phyloP scores from a whole-genome alignment of 345 rosid species.

The Hypericum perforatum region DNA sequence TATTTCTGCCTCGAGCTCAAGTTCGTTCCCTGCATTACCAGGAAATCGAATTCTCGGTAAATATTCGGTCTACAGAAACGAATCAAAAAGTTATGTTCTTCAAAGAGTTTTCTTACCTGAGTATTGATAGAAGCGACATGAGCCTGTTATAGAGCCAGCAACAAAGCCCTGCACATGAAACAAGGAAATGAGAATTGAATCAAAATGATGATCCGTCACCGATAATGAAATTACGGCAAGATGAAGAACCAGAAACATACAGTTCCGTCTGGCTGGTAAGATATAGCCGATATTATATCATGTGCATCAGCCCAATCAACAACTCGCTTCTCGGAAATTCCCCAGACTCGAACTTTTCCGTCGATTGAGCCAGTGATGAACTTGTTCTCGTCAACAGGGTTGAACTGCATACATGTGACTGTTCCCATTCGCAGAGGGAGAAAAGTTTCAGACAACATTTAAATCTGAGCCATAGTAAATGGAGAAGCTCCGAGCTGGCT shows the following conservation, averaged over 20 bases:
- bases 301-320: conserved; percentile 67
- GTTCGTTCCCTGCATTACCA: conserved; percentile 29
- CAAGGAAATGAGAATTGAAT: background rate
- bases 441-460: conserved; percentile 3
- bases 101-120: conserved; percentile 28
- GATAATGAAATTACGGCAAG: background rate
- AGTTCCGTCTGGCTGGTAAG: conserved; percentile 65
- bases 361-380: conserved; percentile 87
- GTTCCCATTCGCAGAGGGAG: conserved; percentile 20
- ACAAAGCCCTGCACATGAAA: conserved; percentile 36
- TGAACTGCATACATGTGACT: conserved; percentile 88
- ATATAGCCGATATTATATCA: conserved; percentile 62
- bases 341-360: conserved; percentile 94
- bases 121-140: conserved; percentile 56
- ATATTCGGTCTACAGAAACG: background rate
- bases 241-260: conserved; percentile 26
- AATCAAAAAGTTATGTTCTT: background rate
- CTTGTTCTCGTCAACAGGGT: conserved; percentile 54
- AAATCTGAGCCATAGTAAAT: too few species aligned
- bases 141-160: conserved; percentile 59
- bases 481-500: background rate
- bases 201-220: too few species aligned
- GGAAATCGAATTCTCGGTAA: background rate
- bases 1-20: conserved; percentile 39
- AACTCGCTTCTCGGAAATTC: conserved; percentile 52